Percentiles rank a stretch among this genome's conserved stretches.
These are phyloP conservation scores for Kandelia obovata DNA, from an alignment of 345 rosid species.

Conservation along the genomic window DNA sequence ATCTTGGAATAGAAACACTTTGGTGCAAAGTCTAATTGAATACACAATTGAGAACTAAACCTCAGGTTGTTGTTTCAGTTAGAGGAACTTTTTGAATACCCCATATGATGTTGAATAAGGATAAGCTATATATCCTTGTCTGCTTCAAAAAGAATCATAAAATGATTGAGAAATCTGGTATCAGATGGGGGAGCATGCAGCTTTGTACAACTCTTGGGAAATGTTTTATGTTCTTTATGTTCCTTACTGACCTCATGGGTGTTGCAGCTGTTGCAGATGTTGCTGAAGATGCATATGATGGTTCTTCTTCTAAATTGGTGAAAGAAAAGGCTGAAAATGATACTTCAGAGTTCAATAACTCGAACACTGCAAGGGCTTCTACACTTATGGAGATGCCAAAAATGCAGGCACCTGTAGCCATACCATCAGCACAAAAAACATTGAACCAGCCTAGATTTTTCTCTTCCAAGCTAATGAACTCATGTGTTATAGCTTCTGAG, in stretches of 20 bases:
- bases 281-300: background rate
- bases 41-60: no score
- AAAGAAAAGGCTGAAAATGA: background rate
- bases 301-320: background rate
- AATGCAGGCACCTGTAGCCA: background rate
- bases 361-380: background rate
- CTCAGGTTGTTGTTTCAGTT: no score
- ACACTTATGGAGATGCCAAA: background rate
- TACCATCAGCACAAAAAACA: slow-evolving; percentile 9
- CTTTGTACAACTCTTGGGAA: no score
- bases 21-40: no score
- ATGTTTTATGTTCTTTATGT: background rate
- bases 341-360: background rate
- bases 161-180: no score
- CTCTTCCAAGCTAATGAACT: slow-evolving; percentile 50
- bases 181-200: no score
- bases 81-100: no score
- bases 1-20: no score
- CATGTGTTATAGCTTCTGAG: slow-evolving; percentile 54
- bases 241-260: background rate
- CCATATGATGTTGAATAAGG: no score
- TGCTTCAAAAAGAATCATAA: no score
- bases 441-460: slow-evolving; percentile 20
- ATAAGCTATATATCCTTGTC: no score
- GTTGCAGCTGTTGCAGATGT: slow-evolving; percentile 9